Percentiles rank a stretch among this genome's conserved stretches.
Conservation (phyloP, 2,329 filamentous ascomycete genomes). For the Phaeoacremonium minimum region DNA sequence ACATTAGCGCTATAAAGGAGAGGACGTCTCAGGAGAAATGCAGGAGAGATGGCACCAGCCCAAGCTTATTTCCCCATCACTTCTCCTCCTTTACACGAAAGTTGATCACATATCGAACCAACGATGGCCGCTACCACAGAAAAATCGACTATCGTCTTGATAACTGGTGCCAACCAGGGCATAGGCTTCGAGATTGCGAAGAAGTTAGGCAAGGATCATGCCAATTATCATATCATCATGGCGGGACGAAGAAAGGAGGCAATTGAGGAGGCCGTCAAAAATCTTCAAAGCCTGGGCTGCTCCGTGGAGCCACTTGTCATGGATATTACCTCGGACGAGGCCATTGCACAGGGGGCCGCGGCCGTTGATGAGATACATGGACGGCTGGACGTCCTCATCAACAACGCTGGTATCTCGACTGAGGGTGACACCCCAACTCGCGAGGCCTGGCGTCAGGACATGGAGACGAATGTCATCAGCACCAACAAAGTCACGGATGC, state of each 20-base stretch:
- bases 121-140: neutral
- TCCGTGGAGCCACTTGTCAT: constrained; percentile 31
- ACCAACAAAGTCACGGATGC: constrained; percentile 20
- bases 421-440: constrained; percentile 5
- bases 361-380: constrained; percentile 21
- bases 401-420: constrained; percentile 21
- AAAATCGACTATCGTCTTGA: constrained; percentile 18
- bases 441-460: constrained; percentile 15
- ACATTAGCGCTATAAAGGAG: too few species aligned
- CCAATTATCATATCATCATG: constrained; percentile 32
- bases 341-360: constrained; percentile 29
- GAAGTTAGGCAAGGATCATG: constrained; percentile 27
- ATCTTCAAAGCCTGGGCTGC: constrained; percentile 17
- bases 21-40: too few species aligned
- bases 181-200: constrained; percentile 35
- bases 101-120: too few species aligned
- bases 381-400: constrained; percentile 24
- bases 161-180: constrained; percentile 36
- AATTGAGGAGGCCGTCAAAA: constrained; percentile 25
- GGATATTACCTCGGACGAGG: constrained; percentile 34
- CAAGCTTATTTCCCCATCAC: too few species aligned
- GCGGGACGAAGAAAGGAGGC: constrained; percentile 28
- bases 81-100: too few species aligned
- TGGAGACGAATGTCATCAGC: constrained; percentile 24
- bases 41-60: too few species aligned